These are phyloP conservation scores for Neurospora sp. DNA, from an alignment of 495 filamentous ascomycete species.

Conservation along the genomic window DNA sequence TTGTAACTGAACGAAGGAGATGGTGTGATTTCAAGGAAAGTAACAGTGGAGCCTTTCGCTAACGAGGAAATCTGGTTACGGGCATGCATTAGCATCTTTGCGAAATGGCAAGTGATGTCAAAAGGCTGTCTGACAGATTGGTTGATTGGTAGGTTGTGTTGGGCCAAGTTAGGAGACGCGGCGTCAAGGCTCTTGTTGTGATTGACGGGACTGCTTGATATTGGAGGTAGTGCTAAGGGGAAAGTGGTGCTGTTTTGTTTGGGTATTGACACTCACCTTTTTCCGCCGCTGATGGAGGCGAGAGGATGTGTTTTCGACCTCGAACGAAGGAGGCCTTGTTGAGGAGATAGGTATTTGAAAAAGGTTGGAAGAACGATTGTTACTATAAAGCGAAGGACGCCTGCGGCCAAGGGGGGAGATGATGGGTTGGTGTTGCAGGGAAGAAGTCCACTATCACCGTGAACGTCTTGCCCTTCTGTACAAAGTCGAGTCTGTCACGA, in stretches of 20 bases:
- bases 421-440: constrained; percentile 24
- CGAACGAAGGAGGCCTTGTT: background rate
- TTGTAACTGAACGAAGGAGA: background rate
- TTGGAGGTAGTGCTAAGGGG: background rate
- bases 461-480: constrained; percentile 22
- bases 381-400: constrained; percentile 41
- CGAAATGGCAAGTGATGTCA: background rate
- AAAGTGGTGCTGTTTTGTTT: background rate
- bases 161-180: background rate
- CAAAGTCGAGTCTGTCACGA: constrained; percentile 18
- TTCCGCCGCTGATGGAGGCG: background rate
- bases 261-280: background rate
- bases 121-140: background rate
- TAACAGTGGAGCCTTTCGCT: background rate
- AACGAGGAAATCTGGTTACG: background rate
- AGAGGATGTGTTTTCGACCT: background rate
- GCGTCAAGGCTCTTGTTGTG: background rate
- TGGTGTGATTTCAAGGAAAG: background rate
- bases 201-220: background rate
- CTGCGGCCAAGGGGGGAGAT: constrained; percentile 35
- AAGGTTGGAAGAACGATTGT: constrained; percentile 25
- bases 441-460: constrained; percentile 44
- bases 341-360: background rate
- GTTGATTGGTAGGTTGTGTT: background rate
- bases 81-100: background rate